Base-by-base conservation (phyloP, 768 basidiomycete species). In the Amanita muscaria region DNA sequence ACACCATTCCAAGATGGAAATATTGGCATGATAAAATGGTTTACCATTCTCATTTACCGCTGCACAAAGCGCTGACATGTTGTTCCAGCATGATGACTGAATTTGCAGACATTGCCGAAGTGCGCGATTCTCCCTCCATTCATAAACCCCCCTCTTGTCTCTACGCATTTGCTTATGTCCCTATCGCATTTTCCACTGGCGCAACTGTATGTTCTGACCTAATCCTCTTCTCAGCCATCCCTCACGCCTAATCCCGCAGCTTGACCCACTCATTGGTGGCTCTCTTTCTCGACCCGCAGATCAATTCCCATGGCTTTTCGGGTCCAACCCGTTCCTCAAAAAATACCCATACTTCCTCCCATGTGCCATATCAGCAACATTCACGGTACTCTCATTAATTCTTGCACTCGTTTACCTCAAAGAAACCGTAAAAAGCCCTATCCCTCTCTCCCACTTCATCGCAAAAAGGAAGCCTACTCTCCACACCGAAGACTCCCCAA, bases 1-100 rank as follows among this genome's bases (percentile, higher is more conserved):
- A 24, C 5, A 42, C 39, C 5, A 23, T 7, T 18, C 54, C 24
- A 45, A 70, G 73, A 70, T 60, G 74, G 74, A 32, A 74, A 85
- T 48, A 73, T 79, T 36, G 81, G 83, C 1, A 75, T 87, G 2
- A 73, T 84, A 32, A 86, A 83, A 57, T 70, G 69, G 72, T 69
- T 32, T 46, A 7, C 15, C 38, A 39, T 16, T 8, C 23, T 41
- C 18, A n/a, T n/a, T 30, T 29, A 18, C 18, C 11, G 12, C 5
- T 23, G 19, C 24, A 12, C 23, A n/a, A n/a, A n/a, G n/a, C n/a
- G n/a, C n/a, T n/a, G 25, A 23, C 16, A 10, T 42, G 0, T 16
- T n/a, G 9, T 10, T n/a, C n/a, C 49, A 74, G 75, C 48, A 73
- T 76, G 63, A 60, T 78, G 51, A 67, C 63, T 3, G 78, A 80